Percentiles rank a stretch among this genome's conserved stretches.
phyloP scores from a whole-genome alignment of 2,329 filamentous ascomycete species.

The Monosporascus sp. region DNA sequence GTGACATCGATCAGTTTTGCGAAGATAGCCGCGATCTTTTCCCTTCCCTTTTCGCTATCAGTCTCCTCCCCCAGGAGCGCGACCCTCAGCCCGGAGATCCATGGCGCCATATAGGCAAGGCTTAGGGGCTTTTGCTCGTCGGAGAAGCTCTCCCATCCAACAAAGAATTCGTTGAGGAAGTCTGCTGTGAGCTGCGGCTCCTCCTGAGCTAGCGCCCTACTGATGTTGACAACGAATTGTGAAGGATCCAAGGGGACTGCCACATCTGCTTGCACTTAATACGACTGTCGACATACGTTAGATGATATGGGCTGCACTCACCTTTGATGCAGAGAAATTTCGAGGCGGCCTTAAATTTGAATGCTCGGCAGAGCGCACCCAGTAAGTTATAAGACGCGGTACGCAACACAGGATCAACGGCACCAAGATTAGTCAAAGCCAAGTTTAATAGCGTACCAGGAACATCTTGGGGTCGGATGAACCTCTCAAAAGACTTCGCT shows the following conservation, averaged over 20 bases:
- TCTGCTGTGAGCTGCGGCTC: constrained; percentile 65
- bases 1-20: constrained; percentile 63
- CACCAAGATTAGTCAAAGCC: constrained; percentile 61
- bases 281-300: background rate
- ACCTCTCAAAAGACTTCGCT: constrained; percentile 57
- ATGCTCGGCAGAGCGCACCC: constrained; percentile 60
- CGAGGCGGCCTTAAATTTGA: constrained; percentile 59
- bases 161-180: constrained; percentile 69
- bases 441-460: constrained; percentile 65
- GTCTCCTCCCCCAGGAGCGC: constrained; percentile 52
- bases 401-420: constrained; percentile 53
- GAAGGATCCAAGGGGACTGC: constrained; percentile 59
- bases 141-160: constrained; percentile 65
- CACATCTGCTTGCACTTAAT: constrained; percentile 41
- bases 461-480: constrained; percentile 65
- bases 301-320: constrained; percentile 22
- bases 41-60: constrained; percentile 61
- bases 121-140: constrained; percentile 63
- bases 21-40: constrained; percentile 59
- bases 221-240: constrained; percentile 60
- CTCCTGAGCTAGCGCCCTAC: constrained; percentile 55
- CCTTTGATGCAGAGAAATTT: constrained; percentile 59
- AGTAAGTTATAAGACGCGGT: constrained; percentile 64
- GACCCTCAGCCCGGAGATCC: constrained; percentile 57
- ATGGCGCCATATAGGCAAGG: constrained; percentile 65